Conservation (phyloP, 345 rosid genomes). For the Tarenaya hassleriana region DNA sequence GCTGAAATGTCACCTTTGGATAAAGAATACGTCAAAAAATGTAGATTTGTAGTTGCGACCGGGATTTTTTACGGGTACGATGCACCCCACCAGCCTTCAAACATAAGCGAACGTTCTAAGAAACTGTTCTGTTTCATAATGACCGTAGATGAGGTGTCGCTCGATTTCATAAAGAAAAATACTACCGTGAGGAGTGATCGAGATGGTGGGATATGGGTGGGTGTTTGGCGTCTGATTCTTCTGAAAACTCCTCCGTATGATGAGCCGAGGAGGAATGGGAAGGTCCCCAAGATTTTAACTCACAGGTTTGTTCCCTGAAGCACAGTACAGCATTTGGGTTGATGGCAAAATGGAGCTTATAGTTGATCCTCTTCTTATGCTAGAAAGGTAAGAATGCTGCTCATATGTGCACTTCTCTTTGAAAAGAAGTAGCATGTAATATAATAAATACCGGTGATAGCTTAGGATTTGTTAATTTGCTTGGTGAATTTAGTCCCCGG, state of each 20-base stretch:
- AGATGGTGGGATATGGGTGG: conserved; percentile 77
- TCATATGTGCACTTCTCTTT: too few species aligned
- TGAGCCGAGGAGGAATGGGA: conserved; percentile 95
- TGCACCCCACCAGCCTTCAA: conserved; percentile 80
- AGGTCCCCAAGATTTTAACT: conserved; percentile 92
- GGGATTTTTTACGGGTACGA: conserved; percentile 95
- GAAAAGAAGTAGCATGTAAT: neutral
- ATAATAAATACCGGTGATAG: too few species aligned
- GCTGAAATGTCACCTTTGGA: conserved; percentile 76
- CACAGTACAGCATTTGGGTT: conserved; percentile 96
- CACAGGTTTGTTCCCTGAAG: conserved; percentile 92
- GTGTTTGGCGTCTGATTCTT: conserved; percentile 84
- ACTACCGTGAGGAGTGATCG: conserved; percentile 58
- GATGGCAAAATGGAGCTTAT: conserved; percentile 98
- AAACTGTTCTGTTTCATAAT: conserved; percentile 86
- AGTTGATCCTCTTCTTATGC: conserved; percentile 77
- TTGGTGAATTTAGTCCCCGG: too few species aligned
- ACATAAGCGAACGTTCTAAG: conserved; percentile 65
- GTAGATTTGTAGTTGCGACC: conserved; percentile 86
- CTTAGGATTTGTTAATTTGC: too few species aligned
- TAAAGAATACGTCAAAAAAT: conserved; percentile 56
- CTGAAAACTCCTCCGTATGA: conserved; percentile 85
- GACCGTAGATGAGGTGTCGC: conserved; percentile 82
- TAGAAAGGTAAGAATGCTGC: conserved; percentile 99
- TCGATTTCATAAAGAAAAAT: conserved; percentile 54